Evolutionary conservation across 1,139 yeast genomes (phyloP), one percentile per base, ranked within the genome.

Genomic region (Geotrichum restrictum): DNA sequence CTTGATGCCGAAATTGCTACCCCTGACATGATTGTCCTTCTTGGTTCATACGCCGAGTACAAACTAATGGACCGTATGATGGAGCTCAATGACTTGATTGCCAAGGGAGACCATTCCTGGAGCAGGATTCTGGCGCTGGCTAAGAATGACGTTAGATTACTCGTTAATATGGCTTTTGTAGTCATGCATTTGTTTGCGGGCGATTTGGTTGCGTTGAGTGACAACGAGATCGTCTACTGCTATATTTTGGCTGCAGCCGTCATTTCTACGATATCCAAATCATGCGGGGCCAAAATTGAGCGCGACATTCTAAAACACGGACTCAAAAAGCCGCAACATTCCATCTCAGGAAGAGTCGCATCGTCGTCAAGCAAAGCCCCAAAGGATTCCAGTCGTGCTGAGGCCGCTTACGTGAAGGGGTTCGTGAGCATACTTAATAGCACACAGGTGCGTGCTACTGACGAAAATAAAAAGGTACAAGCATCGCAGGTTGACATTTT

Each of bases 121-220:
- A 45, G 47, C 7, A 54, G 51, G 43, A 38, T 54, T 16, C 49
- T 54, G 16, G 49, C 50, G 10, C 39, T 54, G 21, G 46, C 48
- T 19, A 51, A 51, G 32, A 34, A 45, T 14, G 52, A 54, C 24
- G 52, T 54, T 5, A 44, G 56, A 5, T 33, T 54, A 24, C 51
- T 54, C 11, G 54, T 54, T 22, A 54, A 50, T 32, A 38, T 49
- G 24, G 51, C 52, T 2, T 54, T 54, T 37, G 53, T 37, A 1
- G 43, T 48, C 34, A 54, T 54, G 56, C 56, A 54, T 32, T 49
- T 54, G 33, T 54, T 54, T 45, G 54, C 56, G 8, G 56, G 51
- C 36, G 56, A 54, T 31, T 42, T 50, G 24, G 45, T 48, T 1
- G 47, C 54, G 11, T 31, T 54, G 4, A 44, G 51, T 24, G 56